Evolutionary conservation across 345 rosid genomes (phyloP), one percentile per base, ranked within the genome.

Genomic region (Chamaenerion angustifolium): DNA sequence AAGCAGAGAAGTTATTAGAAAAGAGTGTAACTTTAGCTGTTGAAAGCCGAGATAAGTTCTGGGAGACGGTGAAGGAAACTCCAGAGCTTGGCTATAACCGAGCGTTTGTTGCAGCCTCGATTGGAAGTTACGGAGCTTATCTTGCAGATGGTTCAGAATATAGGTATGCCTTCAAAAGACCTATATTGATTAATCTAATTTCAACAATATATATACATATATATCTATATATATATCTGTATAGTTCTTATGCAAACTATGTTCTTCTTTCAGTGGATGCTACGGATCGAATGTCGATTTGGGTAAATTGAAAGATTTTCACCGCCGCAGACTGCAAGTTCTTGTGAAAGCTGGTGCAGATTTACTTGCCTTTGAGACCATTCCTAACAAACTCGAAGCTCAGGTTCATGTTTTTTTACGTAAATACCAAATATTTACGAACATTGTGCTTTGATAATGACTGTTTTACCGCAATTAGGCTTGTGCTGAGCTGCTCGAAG

Each of bases 111-210:
- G 97, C 95, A 52, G 97, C 94, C 0, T 89, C 97, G 7, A 70
- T 89, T 51, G 97, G 97, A 21, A 85, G 97, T 66, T 85, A 85
- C 56, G 97, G 94, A 47, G 97, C 97, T 45, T 89, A 76, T 71
- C 85, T 85, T 40, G 95, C 95, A 21, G 97, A 89, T 73, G 97
- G 95, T 37, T 89, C 97, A 14, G 97, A 85, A 56, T 89, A 89
- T 73, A 89, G 90, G 97, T 85, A 5, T 19, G 5, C n/a, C n/a
- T n/a, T n/a, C n/a, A n/a, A n/a, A n/a, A n/a, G n/a, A n/a, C n/a
- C 18, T 43, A 43, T 14, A 12, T 48, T 8, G 0, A 37, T 42
- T n/a, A n/a, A n/a, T n/a, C n/a, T n/a, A n/a, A n/a, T n/a, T n/a
- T n/a, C n/a, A n/a, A n/a, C n/a, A n/a, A n/a, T n/a, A n/a, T n/a